A percentile compares a stretch with the other conserved stretches of the same genome.
phyloP scores from a whole-genome alignment of 2,329 filamentous ascomycete species.

The Botrytis galanthina region DNA sequence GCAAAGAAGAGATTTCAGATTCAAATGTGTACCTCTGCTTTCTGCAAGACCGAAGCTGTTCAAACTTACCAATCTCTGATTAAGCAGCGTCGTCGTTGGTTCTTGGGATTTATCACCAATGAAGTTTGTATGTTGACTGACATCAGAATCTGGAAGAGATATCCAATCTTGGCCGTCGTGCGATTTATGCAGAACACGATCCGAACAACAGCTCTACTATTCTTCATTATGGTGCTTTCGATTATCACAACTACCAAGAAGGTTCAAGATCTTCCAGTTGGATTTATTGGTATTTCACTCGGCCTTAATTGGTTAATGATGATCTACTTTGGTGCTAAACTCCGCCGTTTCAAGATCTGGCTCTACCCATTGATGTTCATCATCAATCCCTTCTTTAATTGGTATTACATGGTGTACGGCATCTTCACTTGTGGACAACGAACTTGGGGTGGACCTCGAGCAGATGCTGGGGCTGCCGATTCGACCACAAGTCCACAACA shows the following conservation, averaged over 20 bases:
- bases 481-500: slow-evolving; percentile 72
- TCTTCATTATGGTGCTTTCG: slow-evolving; percentile 90
- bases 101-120: slow-evolving; percentile 95
- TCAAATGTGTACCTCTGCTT: slow-evolving; percentile 94
- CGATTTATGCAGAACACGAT: slow-evolving; percentile 97
- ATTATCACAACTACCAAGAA: slow-evolving; percentile 80
- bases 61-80: slow-evolving; percentile 81
- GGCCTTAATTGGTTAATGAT: slow-evolving; percentile 94
- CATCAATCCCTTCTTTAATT: slow-evolving; percentile 95
- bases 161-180: slow-evolving; percentile 80
- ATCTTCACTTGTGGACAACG: slow-evolving; percentile 75
- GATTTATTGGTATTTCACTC: slow-evolving; percentile 89
- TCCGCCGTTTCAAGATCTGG: slow-evolving; percentile 89
- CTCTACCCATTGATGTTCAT: slow-evolving; percentile 95
- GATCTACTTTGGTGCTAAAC: slow-evolving; percentile 88
- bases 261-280: slow-evolving; percentile 76
- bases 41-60: slow-evolving; percentile 97
- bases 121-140: slow-evolving; percentile 98
- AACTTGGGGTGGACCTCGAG: slow-evolving; percentile 92
- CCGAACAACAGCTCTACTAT: slow-evolving; percentile 86
- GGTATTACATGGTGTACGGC: slow-evolving; percentile 76
- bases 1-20: slow-evolving; percentile 93
- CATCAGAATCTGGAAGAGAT: slow-evolving; percentile 84
- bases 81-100: slow-evolving; percentile 95
- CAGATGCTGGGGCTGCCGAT: slow-evolving; percentile 81